Percentiles rank a stretch among this genome's conserved stretches.
These are phyloP conservation scores for Jaenimonas drosophilae DNA, from an alignment of 208 protist species.

Conservation along the genomic window DNA sequence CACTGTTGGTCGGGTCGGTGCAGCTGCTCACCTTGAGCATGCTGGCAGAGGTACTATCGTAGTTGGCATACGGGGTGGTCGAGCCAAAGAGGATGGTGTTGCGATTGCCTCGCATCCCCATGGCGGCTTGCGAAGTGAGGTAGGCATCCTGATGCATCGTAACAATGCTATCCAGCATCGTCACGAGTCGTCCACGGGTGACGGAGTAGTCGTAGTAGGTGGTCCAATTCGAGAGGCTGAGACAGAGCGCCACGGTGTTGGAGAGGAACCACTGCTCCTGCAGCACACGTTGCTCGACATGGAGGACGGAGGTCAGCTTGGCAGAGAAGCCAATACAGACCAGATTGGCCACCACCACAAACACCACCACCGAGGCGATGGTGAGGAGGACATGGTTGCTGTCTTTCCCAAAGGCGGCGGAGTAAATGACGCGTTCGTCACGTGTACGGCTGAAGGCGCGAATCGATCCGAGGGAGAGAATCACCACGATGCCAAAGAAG, in stretches of 20 bases:
- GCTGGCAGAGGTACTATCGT: not conserved
- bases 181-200: not conserved
- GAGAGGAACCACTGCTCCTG: conserved; percentile 1
- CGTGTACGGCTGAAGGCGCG: conserved; percentile 4
- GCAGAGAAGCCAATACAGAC: conserved; percentile 3
- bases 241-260: not conserved
- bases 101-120: not conserved
- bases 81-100: conserved; percentile 2
- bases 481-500: conserved; percentile 1
- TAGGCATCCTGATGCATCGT: conserved; percentile 2
- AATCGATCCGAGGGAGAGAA: conserved; percentile 3
- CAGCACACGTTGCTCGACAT: not conserved
- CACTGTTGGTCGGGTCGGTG: conserved; percentile 5
- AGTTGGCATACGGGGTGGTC: not conserved
- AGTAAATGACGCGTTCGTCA: conserved; percentile 5
- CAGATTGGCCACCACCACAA: not conserved
- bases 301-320: not conserved
- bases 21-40: conserved; percentile 3
- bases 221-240: not conserved
- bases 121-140: not conserved
- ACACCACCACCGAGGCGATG: conserved; percentile 2
- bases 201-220: conserved; percentile 1
- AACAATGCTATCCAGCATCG: not conserved
- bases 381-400: conserved; percentile 1
- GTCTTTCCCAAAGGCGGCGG: conserved; percentile 1